Conservation (phyloP, 805 yeast genomes). For the Lipomyces spencermartinsiae region DNA sequence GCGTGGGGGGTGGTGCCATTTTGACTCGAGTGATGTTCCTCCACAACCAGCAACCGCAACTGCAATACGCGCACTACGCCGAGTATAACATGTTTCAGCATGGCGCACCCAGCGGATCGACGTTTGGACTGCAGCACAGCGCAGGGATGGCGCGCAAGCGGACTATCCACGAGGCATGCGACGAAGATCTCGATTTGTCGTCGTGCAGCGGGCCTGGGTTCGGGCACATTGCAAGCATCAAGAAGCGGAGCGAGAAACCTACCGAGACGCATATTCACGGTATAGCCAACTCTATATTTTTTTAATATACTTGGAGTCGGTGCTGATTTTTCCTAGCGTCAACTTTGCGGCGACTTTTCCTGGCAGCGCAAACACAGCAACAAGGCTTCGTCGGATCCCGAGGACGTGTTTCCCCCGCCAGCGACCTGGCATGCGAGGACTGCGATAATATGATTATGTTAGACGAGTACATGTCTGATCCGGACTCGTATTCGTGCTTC, state of each 20-base stretch:
- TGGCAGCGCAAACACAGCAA: neutral
- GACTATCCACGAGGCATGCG: slow-evolving; percentile 45
- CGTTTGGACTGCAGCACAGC: slow-evolving; percentile 47
- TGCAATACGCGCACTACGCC: neutral
- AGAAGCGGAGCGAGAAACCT: slow-evolving; percentile 31
- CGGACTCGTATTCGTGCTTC: slow-evolving; percentile 34
- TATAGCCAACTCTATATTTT: neutral
- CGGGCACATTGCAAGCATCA: slow-evolving; percentile 14
- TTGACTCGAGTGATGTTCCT: neutral
- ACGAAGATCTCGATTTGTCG: neutral
- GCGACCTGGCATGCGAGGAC: slow-evolving; percentile 35
- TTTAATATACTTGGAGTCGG: neutral
- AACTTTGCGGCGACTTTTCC: slow-evolving; percentile 8
- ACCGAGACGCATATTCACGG: slow-evolving; percentile 34
- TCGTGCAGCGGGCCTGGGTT: neutral
- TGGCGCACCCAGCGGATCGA: slow-evolving; percentile 43
- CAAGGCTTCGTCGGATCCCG: neutral
- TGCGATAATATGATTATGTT: slow-evolving; percentile 34
- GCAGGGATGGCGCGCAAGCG: slow-evolving; percentile 55
- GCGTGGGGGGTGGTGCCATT: neutral
- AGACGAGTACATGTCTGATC: slow-evolving; percentile 33
- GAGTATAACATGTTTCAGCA: neutral
- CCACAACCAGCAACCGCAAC: neutral
- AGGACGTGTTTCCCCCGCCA: slow-evolving; percentile 7
- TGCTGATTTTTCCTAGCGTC: slow-evolving; percentile 3